Conservation (phyloP, 106 monocot species). For the Allium fistulosum region DNA sequence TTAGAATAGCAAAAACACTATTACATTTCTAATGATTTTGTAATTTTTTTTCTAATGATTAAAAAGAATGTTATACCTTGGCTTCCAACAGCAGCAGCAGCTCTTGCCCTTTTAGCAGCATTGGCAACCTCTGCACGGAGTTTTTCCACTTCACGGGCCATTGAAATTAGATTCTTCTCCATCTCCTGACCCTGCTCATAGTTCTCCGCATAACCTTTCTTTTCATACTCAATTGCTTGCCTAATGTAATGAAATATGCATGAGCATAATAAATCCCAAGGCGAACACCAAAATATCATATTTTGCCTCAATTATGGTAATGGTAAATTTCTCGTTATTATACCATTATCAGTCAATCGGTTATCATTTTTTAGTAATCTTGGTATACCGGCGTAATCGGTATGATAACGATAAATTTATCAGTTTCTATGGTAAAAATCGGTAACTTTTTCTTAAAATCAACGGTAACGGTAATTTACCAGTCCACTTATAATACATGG, state of each 20-base stretch:
- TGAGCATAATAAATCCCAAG: not conserved
- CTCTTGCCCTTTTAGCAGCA: constrained; percentile 71
- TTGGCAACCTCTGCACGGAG: constrained; percentile 64
- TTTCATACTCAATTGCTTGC: constrained; percentile 64
- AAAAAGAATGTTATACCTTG: constrained; percentile 31
- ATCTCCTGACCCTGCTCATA: constrained; percentile 74
- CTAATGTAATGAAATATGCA: constrained; percentile 12
- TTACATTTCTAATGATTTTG: not conserved
- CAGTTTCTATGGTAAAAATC: no score
- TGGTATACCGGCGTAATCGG: no score
- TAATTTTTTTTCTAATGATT: not conserved
- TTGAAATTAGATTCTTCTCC: constrained; percentile 68
- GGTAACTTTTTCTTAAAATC: no score
- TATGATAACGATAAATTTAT: no score
- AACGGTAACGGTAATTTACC: no score
- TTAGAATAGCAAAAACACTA: not conserved
- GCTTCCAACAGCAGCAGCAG: constrained; percentile 52
- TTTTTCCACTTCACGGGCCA: constrained; percentile 79
- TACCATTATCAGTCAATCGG: not conserved
- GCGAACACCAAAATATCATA: not conserved
- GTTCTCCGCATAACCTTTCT: constrained; percentile 72
- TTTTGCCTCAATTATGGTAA: not conserved
- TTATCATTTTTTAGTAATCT: no score
- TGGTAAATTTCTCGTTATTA: not conserved
- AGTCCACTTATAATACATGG: no score